phyloP scores from a whole-genome alignment of 2,329 filamentous ascomycete species.

The Exophiala aquamarina region DNA sequence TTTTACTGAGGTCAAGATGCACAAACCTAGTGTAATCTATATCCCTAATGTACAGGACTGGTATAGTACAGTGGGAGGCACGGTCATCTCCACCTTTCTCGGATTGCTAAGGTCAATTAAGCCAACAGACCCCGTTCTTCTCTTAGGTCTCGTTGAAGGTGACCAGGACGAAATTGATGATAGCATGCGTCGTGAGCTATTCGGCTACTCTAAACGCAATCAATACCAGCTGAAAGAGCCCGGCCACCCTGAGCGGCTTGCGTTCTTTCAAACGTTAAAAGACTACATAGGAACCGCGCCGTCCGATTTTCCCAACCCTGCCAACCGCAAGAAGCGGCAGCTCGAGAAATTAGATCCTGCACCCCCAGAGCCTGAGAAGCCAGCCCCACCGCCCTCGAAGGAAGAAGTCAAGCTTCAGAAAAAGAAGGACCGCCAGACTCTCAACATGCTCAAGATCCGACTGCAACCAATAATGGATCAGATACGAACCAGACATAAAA shows the following conservation, averaged over 20 bases:
- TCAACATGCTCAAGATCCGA: conserved; percentile 84
- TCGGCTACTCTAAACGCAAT: conserved; percentile 82
- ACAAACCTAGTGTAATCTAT: conserved; percentile 95
- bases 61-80: conserved; percentile 68
- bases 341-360: conserved; percentile 76
- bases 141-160: conserved; percentile 81
- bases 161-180: conserved; percentile 67
- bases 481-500: conserved; percentile 84
- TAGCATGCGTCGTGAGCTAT: conserved; percentile 71
- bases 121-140: conserved; percentile 85
- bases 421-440: conserved; percentile 75
- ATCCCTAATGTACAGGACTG: conserved; percentile 87
- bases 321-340: conserved; percentile 81
- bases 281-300: conserved; percentile 77
- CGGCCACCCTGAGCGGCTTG: conserved; percentile 59
- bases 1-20: conserved; percentile 87
- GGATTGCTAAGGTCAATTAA: conserved; percentile 78
- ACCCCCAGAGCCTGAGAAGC: conserved; percentile 66
- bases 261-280: conserved; percentile 77
- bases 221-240: conserved; percentile 70
- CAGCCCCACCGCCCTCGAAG: conserved; percentile 64
- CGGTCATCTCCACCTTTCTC: conserved; percentile 74
- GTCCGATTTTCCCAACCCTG: conserved; percentile 80
- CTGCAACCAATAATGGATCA: conserved; percentile 97
- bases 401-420: conserved; percentile 78